Conservation (phyloP, 2,329 filamentous ascomycete species). For the Alternaria ventricosa region DNA sequence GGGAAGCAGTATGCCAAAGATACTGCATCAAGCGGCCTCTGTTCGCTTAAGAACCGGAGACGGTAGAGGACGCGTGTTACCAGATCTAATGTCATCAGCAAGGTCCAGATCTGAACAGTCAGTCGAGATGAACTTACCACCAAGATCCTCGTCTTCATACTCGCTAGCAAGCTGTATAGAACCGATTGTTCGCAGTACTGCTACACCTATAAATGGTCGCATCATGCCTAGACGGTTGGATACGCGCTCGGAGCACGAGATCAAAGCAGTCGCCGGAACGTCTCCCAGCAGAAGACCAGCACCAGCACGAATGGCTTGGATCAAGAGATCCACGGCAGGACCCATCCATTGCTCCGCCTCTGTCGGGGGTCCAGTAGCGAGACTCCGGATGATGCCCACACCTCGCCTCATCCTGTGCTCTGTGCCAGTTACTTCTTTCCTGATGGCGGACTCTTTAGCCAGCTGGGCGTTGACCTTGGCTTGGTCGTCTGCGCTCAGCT, state of each 20-base stretch:
- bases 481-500: constrained; percentile 86
- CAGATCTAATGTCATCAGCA: constrained; percentile 56
- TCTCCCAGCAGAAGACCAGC: constrained; percentile 83
- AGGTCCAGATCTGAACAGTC: neutral
- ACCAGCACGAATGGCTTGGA: constrained; percentile 78
- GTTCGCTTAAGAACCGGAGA: constrained; percentile 86
- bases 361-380: constrained; percentile 87
- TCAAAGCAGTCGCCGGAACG: constrained; percentile 76
- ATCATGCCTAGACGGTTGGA: constrained; percentile 76
- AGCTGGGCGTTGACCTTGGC: constrained; percentile 90
- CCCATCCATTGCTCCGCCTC: constrained; percentile 90
- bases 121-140: constrained; percentile 49
- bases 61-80: constrained; percentile 90
- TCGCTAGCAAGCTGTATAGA: constrained; percentile 75
- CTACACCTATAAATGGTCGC: constrained; percentile 84
- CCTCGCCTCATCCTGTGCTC: constrained; percentile 79
- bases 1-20: constrained; percentile 89
- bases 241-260: constrained; percentile 78
- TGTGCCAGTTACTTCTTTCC: constrained; percentile 71
- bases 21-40: constrained; percentile 88
- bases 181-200: constrained; percentile 80
- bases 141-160: constrained; percentile 79
- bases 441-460: constrained; percentile 82
- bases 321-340: constrained; percentile 74
- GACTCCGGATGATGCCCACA: constrained; percentile 81